phyloP scores from a whole-genome alignment of 345 rosid species.

The Hibiscus mutabilis region DNA sequence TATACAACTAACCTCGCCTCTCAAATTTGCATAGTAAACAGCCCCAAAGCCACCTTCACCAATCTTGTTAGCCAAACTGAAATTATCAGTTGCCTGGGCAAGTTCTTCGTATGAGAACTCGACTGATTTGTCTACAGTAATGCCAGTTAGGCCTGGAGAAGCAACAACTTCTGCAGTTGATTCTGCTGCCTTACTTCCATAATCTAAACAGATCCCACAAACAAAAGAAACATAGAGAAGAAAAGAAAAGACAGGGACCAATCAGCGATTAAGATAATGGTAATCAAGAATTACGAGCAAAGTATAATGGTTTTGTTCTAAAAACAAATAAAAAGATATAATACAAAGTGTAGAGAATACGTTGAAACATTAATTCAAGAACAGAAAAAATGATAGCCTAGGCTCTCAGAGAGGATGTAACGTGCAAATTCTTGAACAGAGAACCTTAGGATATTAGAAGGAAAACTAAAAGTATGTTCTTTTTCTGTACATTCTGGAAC shows the following conservation, averaged over 20 bases:
- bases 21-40: slow-evolving; percentile 80
- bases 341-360: neutral
- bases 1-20: slow-evolving; percentile 65
- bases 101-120: slow-evolving; percentile 92
- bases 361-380: neutral
- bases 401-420: neutral
- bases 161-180: slow-evolving; percentile 21
- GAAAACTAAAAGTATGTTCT: neutral
- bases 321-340: neutral
- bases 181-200: slow-evolving; percentile 30
- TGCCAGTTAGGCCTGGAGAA: slow-evolving; percentile 44
- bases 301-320: neutral
- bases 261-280: slow-evolving; percentile 1
- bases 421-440: neutral
- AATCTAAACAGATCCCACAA: slow-evolving; percentile 25
- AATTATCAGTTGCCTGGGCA: slow-evolving; percentile 74
- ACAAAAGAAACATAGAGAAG: neutral
- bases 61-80: slow-evolving; percentile 78
- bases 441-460: neutral
- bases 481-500: neutral
- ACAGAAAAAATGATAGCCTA: neutral
- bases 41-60: slow-evolving; percentile 94
- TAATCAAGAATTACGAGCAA: neutral
- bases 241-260: slow-evolving; percentile 20
- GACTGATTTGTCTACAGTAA: slow-evolving; percentile 81